Evolutionary conservation across 192 early-diverging fungal genomes (phyloP).

Genomic region (Coemansia sp.): DNA sequence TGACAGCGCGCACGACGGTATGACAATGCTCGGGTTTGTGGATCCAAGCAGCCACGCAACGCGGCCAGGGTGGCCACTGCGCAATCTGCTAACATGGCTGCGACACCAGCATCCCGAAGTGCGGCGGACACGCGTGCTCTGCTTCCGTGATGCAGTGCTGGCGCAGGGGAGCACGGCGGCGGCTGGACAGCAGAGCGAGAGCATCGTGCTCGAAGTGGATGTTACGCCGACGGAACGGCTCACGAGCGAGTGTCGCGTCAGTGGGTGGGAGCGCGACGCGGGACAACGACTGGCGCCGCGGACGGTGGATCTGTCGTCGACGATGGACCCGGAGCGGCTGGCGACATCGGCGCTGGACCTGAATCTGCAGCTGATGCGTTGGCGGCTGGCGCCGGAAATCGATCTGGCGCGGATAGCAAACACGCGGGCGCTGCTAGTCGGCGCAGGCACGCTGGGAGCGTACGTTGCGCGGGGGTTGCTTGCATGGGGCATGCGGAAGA

Average conservation of each 20-base stretch:
- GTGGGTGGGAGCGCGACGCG: slow-evolving; percentile 92
- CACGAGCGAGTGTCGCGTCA: slow-evolving; percentile 36
- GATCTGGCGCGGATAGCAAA: slow-evolving; percentile 75
- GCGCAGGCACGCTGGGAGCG: slow-evolving; percentile 93
- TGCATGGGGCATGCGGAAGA: slow-evolving; percentile 92
- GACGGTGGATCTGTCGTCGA: slow-evolving; percentile 73
- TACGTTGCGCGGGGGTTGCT: slow-evolving; percentile 84
- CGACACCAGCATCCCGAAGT: slow-evolving; percentile 22
- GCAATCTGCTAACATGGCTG: slow-evolving; percentile 76
- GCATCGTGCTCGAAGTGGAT: slow-evolving; percentile 33
- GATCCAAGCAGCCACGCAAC: slow-evolving; percentile 79
- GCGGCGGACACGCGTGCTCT: slow-evolving; percentile 20
- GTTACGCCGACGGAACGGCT: slow-evolving; percentile 18
- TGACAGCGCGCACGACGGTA: neutral
- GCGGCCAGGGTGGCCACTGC: slow-evolving; percentile 90
- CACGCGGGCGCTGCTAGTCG: slow-evolving; percentile 83
- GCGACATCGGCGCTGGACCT: slow-evolving; percentile 89
- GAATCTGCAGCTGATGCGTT: slow-evolving; percentile 96
- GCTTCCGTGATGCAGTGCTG: slow-evolving; percentile 37
- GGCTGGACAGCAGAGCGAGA: slow-evolving; percentile 25
- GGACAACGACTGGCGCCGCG: slow-evolving; percentile 78
- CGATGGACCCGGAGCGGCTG: slow-evolving; percentile 86
- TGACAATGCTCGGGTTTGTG: slow-evolving; percentile 68
- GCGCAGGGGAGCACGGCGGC: neutral
- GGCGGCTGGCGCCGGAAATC: slow-evolving; percentile 84